phyloP scores from a whole-genome alignment of 192 early-diverging fungal genomes.

The Chytriomyces sp. region DNA sequence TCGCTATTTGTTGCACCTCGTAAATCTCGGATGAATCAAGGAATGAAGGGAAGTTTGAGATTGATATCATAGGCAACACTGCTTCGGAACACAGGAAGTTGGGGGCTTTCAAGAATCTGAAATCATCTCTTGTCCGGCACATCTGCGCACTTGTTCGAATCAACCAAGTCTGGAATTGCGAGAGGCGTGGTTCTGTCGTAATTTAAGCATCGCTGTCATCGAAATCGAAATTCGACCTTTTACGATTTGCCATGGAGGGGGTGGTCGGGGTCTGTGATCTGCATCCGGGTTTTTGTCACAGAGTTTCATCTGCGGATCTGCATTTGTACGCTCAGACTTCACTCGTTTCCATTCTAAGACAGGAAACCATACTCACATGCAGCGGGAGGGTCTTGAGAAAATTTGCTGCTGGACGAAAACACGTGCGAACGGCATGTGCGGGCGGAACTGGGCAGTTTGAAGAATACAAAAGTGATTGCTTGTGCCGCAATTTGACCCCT shows the following conservation, averaged over 20 bases:
- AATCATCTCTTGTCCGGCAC: not conserved
- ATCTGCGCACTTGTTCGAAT: slow-evolving; percentile 13
- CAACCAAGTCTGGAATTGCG: not conserved
- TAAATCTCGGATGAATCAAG: not conserved
- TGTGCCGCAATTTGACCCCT: no score
- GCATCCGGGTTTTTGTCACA: not conserved
- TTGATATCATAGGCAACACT: no score
- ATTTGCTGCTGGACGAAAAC: no score
- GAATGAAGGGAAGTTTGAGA: not conserved
- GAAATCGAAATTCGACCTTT: not conserved
- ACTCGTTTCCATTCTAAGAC: no score
- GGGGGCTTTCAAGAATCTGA: not conserved
- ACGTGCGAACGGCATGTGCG: no score
- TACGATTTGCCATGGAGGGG: not conserved
- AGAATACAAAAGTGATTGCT: no score
- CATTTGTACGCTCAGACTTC: not conserved
- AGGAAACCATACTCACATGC: slow-evolving; percentile 53
- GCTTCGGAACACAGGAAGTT: not conserved
- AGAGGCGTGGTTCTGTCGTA: no score
- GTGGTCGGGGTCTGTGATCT: not conserved
- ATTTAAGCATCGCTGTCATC: slow-evolving; percentile 15
- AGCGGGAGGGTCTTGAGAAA: no score
- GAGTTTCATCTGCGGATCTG: not conserved
- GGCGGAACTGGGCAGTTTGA: no score
- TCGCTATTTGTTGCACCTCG: not conserved